Base-by-base conservation (phyloP, 2,329 filamentous ascomycete species). In the Purpureocillium takamizusanense region DNA sequence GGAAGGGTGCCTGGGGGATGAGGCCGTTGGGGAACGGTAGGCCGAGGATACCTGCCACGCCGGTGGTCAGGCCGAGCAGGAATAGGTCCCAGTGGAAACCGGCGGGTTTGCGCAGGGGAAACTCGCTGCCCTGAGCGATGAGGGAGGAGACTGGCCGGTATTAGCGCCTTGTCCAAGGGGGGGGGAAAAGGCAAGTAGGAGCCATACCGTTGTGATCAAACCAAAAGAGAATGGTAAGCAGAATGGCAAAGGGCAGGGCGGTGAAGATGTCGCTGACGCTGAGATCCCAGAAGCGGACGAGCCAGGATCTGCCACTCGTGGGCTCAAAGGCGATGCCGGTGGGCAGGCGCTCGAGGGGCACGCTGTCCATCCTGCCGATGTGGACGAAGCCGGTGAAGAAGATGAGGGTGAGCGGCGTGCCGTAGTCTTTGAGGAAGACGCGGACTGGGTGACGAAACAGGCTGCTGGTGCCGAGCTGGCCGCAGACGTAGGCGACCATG, bases 351-450 rank as follows among this genome's bases (percentile, higher is more conserved):
- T 83, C 76, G 9, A 94, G 65, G 15, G 76, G 56, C 2, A 94
- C 73, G 31, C 72, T 61, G n/a, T 64, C 65, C 84, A 95, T 90
- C 51, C 84, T 81, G 7, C 87, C 87, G 45, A 94, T 77, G 57
- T 92, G 84, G 2, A 92, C 82, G 51, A 94, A 94, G 1, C 87
- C 87, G 0, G 87, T 88, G 57, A 94, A 94, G 68, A 94, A 94
- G 43, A 94, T 65, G 39, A 89, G 75, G 0, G 83, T 86, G 43
- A 90, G 65, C 0, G 87, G 86, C 0, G 86, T 94, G 37, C 86
- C 87, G 54, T 94, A 94, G 58, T 94, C 87, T 55, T 92, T 87
- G 46, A 94, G 71, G 51, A 94, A 94, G 46, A 89, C 79, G 15
- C 87, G 76, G 8, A 92, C 64, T 29, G 80, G 77, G 41, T 88